Conservation (phyloP, 805 yeast species). For the Candida ponderosae region DNA sequence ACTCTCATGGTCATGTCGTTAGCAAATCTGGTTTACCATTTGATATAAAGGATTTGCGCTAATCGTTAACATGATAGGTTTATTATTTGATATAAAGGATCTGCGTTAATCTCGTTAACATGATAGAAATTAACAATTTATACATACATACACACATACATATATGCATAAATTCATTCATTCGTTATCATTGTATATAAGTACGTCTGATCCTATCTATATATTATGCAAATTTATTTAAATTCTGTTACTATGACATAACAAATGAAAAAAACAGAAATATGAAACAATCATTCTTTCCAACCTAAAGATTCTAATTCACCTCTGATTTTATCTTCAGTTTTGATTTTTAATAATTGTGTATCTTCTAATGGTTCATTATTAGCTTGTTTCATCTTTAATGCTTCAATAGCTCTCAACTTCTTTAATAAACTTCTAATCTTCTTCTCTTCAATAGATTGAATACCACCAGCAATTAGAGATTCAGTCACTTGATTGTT, state of each 20-base stretch:
- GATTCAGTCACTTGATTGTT: conserved; percentile 21
- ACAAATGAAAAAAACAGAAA: background rate
- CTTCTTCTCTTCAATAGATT: conserved; percentile 83
- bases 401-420: conserved; percentile 87
- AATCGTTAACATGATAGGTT: too few relatives aligned
- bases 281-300: conserved; percentile 27
- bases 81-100: too few relatives aligned
- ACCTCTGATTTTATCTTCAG: conserved; percentile 72
- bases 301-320: conserved; percentile 78
- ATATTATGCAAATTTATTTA: background rate
- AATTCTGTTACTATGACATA: background rate
- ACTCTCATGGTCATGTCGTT: conserved; percentile 40
- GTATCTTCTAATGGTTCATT: conserved; percentile 90
- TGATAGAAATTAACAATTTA: too few relatives aligned
- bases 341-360: conserved; percentile 80
- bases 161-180: too few relatives aligned
- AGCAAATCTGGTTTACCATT: conserved; percentile 38
- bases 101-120: too few relatives aligned
- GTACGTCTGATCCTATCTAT: too few relatives aligned
- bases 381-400: conserved; percentile 74
- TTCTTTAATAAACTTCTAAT: conserved; percentile 86
- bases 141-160: too few relatives aligned
- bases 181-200: too few relatives aligned
- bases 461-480: conserved; percentile 51
- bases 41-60: conserved; percentile 41